Percentiles rank a stretch among this genome's conserved stretches.
phyloP scores from a whole-genome alignment of 495 filamentous ascomycete genomes.

The Immersiella caudata region DNA sequence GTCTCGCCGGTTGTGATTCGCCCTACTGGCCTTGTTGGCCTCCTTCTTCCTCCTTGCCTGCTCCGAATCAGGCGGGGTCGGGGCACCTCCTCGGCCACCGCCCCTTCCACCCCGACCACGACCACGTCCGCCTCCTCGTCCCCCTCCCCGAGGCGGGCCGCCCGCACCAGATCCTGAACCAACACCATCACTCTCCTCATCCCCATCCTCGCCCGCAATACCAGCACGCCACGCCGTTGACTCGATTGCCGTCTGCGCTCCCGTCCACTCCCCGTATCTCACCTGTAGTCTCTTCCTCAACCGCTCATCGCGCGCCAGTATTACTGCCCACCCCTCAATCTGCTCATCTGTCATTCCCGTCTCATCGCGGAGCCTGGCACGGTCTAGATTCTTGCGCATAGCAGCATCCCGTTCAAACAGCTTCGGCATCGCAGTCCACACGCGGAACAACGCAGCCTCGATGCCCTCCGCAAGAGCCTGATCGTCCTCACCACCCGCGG shows the following conservation, averaged over 20 bases:
- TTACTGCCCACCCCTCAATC: conserved; percentile 91
- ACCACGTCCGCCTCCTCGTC: conserved; percentile 39
- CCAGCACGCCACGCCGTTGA: conserved; percentile 64
- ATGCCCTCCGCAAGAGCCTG: conserved; percentile 39
- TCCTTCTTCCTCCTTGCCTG: conserved; percentile 62
- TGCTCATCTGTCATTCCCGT: conserved; percentile 92
- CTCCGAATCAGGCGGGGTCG: conserved; percentile 58
- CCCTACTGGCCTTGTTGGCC: conserved; percentile 62
- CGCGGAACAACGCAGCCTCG: conserved; percentile 65
- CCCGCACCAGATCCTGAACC: conserved; percentile 6
- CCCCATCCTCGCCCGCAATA: conserved; percentile 49
- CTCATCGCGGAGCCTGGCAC: conserved; percentile 67
- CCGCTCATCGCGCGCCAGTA: conserved; percentile 73
- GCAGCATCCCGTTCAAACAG: conserved; percentile 69
- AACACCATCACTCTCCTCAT: conserved; percentile 41
- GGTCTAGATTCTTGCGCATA: conserved; percentile 63
- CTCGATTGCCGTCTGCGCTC: conserved; percentile 61
- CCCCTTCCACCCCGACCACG: conserved; percentile 48
- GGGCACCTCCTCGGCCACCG: conserved; percentile 58
- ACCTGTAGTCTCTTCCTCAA: conserved; percentile 66
- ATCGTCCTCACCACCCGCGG: conserved; percentile 45
- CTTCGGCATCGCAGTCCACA: conserved; percentile 62
- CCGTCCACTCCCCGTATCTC: conserved; percentile 62
- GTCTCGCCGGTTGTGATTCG: conserved; percentile 69
- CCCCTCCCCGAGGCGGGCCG: neutral